Percentiles rank a stretch among this genome's conserved stretches.
Evolutionary conservation across 1,284 basidiomycete species (phyloP).

Genomic region (Tilletiopsis washingtonensis): DNA sequence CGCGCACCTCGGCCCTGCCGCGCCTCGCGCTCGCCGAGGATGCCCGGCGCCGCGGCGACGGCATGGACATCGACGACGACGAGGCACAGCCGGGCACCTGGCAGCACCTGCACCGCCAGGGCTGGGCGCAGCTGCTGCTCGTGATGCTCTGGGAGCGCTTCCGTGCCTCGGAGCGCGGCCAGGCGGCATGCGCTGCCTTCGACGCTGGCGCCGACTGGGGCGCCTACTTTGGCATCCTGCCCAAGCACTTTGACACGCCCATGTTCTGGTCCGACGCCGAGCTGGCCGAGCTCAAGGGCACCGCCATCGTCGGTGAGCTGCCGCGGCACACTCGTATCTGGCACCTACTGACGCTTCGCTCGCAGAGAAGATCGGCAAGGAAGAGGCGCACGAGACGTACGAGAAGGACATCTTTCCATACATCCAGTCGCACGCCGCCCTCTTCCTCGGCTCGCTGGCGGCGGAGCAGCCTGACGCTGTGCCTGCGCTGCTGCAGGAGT

Average conservation of each 20-base stretch:
- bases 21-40: constrained; percentile 2
- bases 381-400: constrained; percentile 73
- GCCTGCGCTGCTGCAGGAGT: constrained; percentile 48
- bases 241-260: constrained; percentile 70
- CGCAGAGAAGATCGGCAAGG: constrained; percentile 71
- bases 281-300: constrained; percentile 69
- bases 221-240: constrained; percentile 53
- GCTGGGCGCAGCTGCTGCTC: constrained; percentile 81
- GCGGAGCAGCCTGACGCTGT: neutral
- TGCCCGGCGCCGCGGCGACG: neutral
- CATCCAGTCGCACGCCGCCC: constrained; percentile 37
- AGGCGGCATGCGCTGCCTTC: neutral
- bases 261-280: constrained; percentile 87
- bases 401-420: constrained; percentile 43
- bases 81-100: neutral
- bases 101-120: constrained; percentile 47
- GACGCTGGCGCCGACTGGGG: constrained; percentile 26
- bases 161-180: constrained; percentile 9
- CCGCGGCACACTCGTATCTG: neutral
- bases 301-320: constrained; percentile 57
- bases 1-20: constrained; percentile 64
- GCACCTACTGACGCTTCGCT: neutral
- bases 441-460: constrained; percentile 24
- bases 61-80: constrained; percentile 18
- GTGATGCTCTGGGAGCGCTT: constrained; percentile 88